A percentile compares a stretch with the other conserved stretches of the same genome.
These are phyloP conservation scores for Begonia fuchsioides DNA, from an alignment of 306 rosid genomes.

Conservation along the genomic window DNA sequence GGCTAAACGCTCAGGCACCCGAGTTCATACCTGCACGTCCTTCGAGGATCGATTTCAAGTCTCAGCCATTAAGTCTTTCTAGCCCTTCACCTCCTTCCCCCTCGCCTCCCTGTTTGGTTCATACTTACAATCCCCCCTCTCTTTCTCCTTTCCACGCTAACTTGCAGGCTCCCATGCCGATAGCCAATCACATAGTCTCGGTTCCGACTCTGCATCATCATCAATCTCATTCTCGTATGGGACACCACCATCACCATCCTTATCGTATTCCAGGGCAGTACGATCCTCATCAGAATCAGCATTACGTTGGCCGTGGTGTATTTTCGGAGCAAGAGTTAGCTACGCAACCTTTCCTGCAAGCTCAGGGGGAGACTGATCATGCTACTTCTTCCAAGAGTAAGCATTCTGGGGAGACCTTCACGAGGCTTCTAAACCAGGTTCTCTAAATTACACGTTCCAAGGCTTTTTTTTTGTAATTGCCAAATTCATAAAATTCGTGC, in stretches of 20 bases:
- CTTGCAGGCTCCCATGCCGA: constrained; percentile 36
- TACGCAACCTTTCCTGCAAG: constrained; percentile 22
- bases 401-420: constrained; percentile 52
- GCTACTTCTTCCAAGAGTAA: constrained; percentile 31
- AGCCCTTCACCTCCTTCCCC: constrained; percentile 34
- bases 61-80: constrained; percentile 18
- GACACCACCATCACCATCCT: constrained; percentile 11
- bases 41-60: constrained; percentile 32
- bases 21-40: constrained; percentile 66
- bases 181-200: constrained; percentile 24
- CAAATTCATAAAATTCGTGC: no score
- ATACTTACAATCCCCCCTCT: constrained; percentile 33
- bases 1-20: constrained; percentile 88
- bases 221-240: constrained; percentile 9
- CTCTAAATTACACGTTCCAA: constrained; percentile 1
- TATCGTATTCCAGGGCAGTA: constrained; percentile 39
- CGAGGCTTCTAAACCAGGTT: constrained; percentile 79
- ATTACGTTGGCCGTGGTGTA: constrained; percentile 17
- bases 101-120: constrained; percentile 22
- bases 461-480: not conserved
- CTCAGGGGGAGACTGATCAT: constrained; percentile 37
- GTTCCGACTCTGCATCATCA: constrained; percentile 35
- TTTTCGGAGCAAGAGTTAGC: constrained; percentile 25
- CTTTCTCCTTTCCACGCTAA: constrained; percentile 35
- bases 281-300: constrained; percentile 39